Evolutionary conservation across 176 grass and related monocot genomes (phyloP).

Genomic region (Zea mays): DNA sequence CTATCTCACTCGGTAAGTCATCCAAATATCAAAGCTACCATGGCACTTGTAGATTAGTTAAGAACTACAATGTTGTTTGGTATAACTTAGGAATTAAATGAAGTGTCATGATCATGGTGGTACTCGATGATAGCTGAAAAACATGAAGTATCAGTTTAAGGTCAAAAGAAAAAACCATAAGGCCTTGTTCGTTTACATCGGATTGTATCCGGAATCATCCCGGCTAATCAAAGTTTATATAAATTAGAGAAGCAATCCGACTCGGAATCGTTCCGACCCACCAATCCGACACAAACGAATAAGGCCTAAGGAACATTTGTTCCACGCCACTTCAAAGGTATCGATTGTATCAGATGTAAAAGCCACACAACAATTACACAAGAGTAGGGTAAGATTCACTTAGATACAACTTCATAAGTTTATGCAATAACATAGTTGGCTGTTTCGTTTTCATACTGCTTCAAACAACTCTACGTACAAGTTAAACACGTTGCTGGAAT

Average conservation of each 20-base stretch:
- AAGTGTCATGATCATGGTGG: not conserved
- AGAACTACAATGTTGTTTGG: constrained; percentile 32
- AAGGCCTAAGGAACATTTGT: not conserved
- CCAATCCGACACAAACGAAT: too few relatives aligned
- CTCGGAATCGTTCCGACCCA: too few relatives aligned
- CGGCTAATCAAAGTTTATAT: too few relatives aligned
- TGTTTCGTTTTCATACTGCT: not conserved
- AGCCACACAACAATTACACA: not conserved
- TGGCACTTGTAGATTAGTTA: too few relatives aligned
- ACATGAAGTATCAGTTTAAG: not conserved
- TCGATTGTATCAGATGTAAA: not conserved
- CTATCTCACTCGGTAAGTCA: too few relatives aligned
- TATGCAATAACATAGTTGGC: not conserved
- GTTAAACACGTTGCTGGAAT: too few relatives aligned
- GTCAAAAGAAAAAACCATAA: not conserved
- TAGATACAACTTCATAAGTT: not conserved
- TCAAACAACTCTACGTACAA: not conserved
- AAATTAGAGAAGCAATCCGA: too few relatives aligned
- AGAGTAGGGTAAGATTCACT: not conserved
- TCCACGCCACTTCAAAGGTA: not conserved
- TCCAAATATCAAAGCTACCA: too few relatives aligned
- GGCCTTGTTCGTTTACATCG: too few relatives aligned
- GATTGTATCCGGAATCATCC: too few relatives aligned
- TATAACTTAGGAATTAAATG: not conserved
- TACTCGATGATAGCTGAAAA: not conserved